phyloP scores from a whole-genome alignment of 768 basidiomycete species.

The Naganishia vaughanmartiniae region DNA sequence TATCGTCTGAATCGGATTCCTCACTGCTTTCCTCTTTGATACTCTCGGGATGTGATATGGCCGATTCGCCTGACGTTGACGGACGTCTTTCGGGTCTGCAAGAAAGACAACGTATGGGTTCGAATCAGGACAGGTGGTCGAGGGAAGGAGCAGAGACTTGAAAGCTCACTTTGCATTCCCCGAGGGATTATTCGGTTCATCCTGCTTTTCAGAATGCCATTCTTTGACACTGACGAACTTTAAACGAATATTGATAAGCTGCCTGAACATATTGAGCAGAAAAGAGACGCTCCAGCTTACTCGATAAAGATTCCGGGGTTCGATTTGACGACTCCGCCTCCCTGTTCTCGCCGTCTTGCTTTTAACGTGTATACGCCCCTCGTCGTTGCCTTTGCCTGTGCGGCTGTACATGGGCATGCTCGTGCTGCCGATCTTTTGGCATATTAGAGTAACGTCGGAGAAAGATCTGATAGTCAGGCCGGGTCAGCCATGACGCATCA shows the following conservation, averaged over 20 bases:
- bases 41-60: constrained; percentile 18
- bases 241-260: neutral
- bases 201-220: constrained; percentile 39
- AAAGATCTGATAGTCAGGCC: constrained; percentile 55
- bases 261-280: neutral
- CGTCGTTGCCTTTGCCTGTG: constrained; percentile 34
- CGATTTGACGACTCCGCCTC: constrained; percentile 69
- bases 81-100: neutral
- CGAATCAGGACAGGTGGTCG: too few species aligned
- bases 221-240: constrained; percentile 71
- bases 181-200: neutral
- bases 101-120: neutral
- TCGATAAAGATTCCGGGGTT: constrained; percentile 86
- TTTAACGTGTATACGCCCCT: constrained; percentile 27
- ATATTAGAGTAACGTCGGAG: constrained; percentile 90
- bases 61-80: constrained; percentile 2
- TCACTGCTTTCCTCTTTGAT: constrained; percentile 12
- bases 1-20: constrained; percentile 19
- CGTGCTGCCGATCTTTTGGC: constrained; percentile 85
- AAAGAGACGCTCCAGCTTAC: constrained; percentile 30
- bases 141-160: too few species aligned
- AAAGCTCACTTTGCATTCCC: neutral
- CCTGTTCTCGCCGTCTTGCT: constrained; percentile 59
- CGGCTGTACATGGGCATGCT: constrained; percentile 49
- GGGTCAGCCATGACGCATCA: neutral